Percentiles rank a stretch among this genome's conserved stretches.
These are phyloP conservation scores for Candida xyloterini DNA, from an alignment of 805 yeast genomes.

Conservation along the genomic window DNA sequence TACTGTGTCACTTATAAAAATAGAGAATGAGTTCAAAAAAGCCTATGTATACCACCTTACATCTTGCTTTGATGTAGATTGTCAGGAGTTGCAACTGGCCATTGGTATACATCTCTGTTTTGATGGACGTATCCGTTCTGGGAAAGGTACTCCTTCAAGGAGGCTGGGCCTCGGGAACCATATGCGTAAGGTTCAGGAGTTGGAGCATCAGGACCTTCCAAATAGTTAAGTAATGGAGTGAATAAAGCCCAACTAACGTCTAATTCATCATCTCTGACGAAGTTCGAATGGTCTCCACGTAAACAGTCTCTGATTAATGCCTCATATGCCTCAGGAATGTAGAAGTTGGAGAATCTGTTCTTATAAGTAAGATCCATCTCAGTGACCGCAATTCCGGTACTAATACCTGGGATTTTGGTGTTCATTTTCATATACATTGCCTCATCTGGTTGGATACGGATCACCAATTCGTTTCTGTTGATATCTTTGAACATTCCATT, in stretches of 20 bases:
- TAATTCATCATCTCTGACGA: conserved; percentile 96
- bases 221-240: conserved; percentile 81
- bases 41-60: conserved; percentile 6
- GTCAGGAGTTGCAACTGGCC: conserved; percentile 78
- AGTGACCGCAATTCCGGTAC: conserved; percentile 76
- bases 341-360: conserved; percentile 76
- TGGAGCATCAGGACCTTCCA: conserved; percentile 73
- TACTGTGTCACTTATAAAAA: not conserved
- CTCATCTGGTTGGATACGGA: conserved; percentile 92
- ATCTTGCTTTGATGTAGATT: conserved; percentile 28
- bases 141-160: conserved; percentile 56
- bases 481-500: conserved; percentile 77
- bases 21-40: not conserved
- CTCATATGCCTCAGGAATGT: conserved; percentile 98
- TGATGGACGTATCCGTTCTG: conserved; percentile 72
- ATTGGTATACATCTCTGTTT: conserved; percentile 66
- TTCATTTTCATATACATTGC: conserved; percentile 92
- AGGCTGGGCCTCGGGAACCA: conserved; percentile 87
- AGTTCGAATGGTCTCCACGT: conserved; percentile 92
- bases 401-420: conserved; percentile 89
- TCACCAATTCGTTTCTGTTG: conserved; percentile 88
- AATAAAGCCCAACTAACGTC: conserved; percentile 90
- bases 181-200: conserved; percentile 70
- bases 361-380: conserved; percentile 88
- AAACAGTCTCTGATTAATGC: conserved; percentile 88